Evolutionary conservation across 192 early-diverging fungal species (phyloP), one percentile per base, ranked within the genome.

Genomic region (Dissophora globulifera): DNA sequence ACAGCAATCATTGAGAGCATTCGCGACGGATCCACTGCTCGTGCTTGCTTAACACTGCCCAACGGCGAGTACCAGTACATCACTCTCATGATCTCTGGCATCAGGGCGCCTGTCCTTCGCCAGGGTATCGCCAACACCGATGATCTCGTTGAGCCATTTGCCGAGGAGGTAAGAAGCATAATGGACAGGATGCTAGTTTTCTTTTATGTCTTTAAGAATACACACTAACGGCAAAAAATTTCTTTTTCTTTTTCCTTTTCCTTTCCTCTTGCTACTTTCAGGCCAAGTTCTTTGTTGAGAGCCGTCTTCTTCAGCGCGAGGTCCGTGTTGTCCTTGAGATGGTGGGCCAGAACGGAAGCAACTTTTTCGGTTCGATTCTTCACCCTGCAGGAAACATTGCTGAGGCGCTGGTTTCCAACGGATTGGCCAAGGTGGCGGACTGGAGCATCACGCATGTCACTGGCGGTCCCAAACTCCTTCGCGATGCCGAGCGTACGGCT

Each of bases 311-410:
- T 59, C 95, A 99, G 67, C 93, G 93, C 58, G 93, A 94, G 56
- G 91, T 99, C 49, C 88, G 90, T 50, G 88, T 98, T 7, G 79
- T 91, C 29, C 70, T 98, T 40, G 95, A 95, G 78, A 91, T 91
- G 26, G 64, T 92, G 49, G 83, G 88, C 35, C 56, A 85, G n/a
- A 85, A 82, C 50, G 74, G 79, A 53, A 89, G 90, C 53, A 84
- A 81, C 48, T 95, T 99, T 69, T 83, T 91, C 35, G 96, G 93
- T 15, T 64, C 87, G 4, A 81, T 99, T 3, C 72, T 84, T 33
- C 93, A 94, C 80, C 92, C 94, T 15, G 92, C 87, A 7, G 96
- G 96, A 49, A 95, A 94, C 69, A 99, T 99, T 78, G 87, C 93
- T 35, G 95, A 98, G 74, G 89, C 88, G 25, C 80, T 99, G 27